A percentile compares a stretch with the other conserved stretches of the same genome.
These are phyloP conservation scores for Phytopythium helicoides DNA, from an alignment of 352 stramenopile genomes.

Conservation along the genomic window DNA sequence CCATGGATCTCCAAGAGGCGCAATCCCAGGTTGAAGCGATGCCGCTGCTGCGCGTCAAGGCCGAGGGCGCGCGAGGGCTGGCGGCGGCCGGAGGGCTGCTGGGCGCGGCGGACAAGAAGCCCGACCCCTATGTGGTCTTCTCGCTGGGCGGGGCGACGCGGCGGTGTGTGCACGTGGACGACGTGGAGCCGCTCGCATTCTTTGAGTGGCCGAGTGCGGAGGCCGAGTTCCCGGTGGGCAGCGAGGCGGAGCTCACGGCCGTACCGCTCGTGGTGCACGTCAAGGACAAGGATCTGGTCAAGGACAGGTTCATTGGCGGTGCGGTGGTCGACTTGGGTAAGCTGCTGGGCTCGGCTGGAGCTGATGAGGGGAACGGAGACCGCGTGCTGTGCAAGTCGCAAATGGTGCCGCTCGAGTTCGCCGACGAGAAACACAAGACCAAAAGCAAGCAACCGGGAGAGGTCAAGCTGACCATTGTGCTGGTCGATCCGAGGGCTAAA, in stretches of 20 bases:
- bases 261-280: conserved; percentile 32
- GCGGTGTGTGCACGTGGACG: conserved; percentile 27
- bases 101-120: conserved; percentile 28
- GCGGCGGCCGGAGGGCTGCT: conserved; percentile 23
- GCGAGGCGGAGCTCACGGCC: conserved; percentile 11
- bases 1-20: no score
- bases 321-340: conserved; percentile 24
- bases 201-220: conserved; percentile 46
- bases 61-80: conserved; percentile 35
- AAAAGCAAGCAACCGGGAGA: conserved; percentile 25
- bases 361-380: not conserved
- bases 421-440: conserved; percentile 44
- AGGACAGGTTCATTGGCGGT: conserved; percentile 50
- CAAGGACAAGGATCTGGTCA: conserved; percentile 45
- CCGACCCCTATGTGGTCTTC: conserved; percentile 45
- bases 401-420: conserved; percentile 38
- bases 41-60: conserved; percentile 25
- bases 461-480: conserved; percentile 38
- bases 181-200: conserved; percentile 40
- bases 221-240: conserved; percentile 28
- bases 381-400: conserved; percentile 22
- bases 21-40: not conserved
- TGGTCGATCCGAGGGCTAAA: conserved; percentile 18
- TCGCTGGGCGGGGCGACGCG: conserved; percentile 24
- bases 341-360: conserved; percentile 9